Conservation (phyloP, 805 yeast genomes). For the Hanseniaspora osmophila region DNA sequence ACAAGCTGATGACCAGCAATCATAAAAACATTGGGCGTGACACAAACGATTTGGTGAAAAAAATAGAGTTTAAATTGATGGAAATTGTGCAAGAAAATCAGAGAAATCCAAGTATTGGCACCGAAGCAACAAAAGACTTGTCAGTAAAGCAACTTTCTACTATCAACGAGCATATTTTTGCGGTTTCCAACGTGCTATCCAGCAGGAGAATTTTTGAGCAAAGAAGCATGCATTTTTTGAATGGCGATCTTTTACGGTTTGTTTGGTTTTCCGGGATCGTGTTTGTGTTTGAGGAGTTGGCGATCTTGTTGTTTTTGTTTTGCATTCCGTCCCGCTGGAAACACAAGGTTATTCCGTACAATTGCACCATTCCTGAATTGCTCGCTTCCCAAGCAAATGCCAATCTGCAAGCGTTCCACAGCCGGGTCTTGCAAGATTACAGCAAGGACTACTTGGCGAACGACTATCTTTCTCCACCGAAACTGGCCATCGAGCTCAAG, state of each 20-base stretch:
- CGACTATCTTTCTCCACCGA: neutral
- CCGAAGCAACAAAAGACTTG: neutral
- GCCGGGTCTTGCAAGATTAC: neutral
- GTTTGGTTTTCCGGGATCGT: slow-evolving; percentile 38
- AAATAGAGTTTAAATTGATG: neutral
- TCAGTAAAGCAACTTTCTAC: neutral
- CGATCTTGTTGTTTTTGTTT: slow-evolving; percentile 38
- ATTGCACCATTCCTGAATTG: slow-evolving; percentile 36
- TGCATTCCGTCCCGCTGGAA: slow-evolving; percentile 11
- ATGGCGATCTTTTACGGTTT: slow-evolving; percentile 30
- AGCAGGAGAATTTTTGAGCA: neutral
- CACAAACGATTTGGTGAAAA: neutral
- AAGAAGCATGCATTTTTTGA: neutral
- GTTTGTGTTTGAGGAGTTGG: slow-evolving; percentile 37
- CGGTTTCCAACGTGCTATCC: neutral
- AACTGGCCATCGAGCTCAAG: neutral
- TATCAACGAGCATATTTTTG: neutral
- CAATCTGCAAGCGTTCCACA: neutral
- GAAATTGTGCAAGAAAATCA: neutral
- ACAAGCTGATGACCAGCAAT: neutral
- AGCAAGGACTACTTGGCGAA: neutral
- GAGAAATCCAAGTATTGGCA: neutral
- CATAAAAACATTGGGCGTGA: neutral
- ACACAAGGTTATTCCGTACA: slow-evolving; percentile 45
- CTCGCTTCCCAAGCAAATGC: neutral